Evolutionary conservation across 139 green algal species (phyloP).

Genomic region (Pleodorina starrii): DNA sequence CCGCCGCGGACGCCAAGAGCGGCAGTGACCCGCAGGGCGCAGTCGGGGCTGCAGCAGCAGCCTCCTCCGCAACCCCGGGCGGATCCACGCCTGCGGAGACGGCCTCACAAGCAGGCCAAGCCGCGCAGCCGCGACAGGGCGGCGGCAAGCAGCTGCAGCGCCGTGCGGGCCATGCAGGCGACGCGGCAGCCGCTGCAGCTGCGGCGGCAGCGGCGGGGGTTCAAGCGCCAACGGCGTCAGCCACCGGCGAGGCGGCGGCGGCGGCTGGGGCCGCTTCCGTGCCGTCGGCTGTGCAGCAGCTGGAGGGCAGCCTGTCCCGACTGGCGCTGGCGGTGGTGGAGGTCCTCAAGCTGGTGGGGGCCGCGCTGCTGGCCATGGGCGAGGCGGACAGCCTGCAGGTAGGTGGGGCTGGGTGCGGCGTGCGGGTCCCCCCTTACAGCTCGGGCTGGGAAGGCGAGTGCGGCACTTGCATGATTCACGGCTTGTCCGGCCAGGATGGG

Average conservation of each 20-base stretch:
- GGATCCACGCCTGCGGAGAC: background rate
- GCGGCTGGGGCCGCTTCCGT: background rate
- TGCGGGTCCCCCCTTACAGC: no score
- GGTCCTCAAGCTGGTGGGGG: conserved; percentile 30
- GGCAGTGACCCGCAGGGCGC: background rate
- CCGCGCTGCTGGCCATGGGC: conserved; percentile 23
- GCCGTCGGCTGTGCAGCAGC: conserved; percentile 21
- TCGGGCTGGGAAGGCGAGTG: no score
- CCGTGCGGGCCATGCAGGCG: background rate
- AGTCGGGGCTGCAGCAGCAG: background rate
- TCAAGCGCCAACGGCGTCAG: background rate
- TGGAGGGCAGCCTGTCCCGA: conserved; percentile 23
- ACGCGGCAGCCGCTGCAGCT: background rate
- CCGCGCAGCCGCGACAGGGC: no score
- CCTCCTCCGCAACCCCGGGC: background rate
- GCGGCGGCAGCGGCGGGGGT: conserved; percentile 5
- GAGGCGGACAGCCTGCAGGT: conserved; percentile 46
- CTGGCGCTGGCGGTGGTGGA: conserved; percentile 41
- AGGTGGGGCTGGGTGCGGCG: no score
- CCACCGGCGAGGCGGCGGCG: background rate
- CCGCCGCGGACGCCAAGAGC: background rate
- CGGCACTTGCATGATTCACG: no score
- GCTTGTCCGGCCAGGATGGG: no score
- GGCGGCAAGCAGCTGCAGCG: conserved; percentile 20
- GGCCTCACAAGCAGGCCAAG: no score